phyloP scores from a whole-genome alignment of 352 stramenopile genomes.

The Globisporangium cederbergense region DNA sequence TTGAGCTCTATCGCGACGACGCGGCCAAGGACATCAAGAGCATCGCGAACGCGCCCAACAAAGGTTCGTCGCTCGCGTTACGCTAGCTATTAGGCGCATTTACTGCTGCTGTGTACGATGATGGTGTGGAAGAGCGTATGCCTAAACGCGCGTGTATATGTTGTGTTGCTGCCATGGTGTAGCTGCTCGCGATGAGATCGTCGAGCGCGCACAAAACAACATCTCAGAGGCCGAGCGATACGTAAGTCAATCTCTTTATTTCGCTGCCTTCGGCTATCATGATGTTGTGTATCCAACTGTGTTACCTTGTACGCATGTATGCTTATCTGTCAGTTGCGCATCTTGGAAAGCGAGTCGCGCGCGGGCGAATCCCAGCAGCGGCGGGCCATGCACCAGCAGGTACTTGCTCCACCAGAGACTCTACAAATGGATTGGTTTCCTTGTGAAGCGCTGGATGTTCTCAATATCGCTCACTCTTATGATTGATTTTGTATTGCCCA shows the following conservation, averaged over 20 bases:
- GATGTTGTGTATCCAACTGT: background rate
- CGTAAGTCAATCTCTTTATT: slow-evolving; percentile 19
- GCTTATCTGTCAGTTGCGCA: slow-evolving; percentile 44
- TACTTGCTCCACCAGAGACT: background rate
- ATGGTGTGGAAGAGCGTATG: no score
- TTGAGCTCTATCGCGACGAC: slow-evolving; percentile 81
- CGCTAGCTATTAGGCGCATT: background rate
- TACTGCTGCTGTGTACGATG: background rate
- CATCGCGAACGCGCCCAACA: slow-evolving; percentile 39
- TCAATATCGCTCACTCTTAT: background rate
- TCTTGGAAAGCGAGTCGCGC: slow-evolving; percentile 79
- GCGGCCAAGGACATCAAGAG: slow-evolving; percentile 67
- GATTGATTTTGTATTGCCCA: background rate
- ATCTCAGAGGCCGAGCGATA: slow-evolving; percentile 80
- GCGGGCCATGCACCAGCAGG: slow-evolving; percentile 79
- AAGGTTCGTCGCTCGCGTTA: slow-evolving; percentile 14
- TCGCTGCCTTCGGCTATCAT: background rate
- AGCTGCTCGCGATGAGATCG: slow-evolving; percentile 45
- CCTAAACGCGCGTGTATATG: background rate
- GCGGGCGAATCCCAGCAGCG: slow-evolving; percentile 76
- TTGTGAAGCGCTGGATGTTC: no score
- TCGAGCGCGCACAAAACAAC: slow-evolving; percentile 56
- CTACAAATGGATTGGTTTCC: background rate
- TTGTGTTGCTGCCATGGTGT: slow-evolving; percentile 5
- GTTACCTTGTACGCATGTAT: background rate